Conservation (phyloP, 495 filamentous ascomycete genomes). For the Cercophora samala region DNA sequence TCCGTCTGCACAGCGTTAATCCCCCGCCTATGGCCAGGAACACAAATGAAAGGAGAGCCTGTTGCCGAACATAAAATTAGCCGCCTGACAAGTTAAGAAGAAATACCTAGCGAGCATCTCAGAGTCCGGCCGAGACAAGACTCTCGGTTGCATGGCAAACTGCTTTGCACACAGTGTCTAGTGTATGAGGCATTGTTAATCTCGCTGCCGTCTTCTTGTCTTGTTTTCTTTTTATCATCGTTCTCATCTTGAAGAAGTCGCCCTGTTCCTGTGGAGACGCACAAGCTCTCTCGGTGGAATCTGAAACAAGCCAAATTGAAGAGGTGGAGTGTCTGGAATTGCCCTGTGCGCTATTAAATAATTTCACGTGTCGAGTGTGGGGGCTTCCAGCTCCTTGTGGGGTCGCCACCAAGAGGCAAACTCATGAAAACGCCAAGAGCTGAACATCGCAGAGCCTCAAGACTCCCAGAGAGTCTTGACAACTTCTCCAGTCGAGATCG, state of each 20-base stretch:
- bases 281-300: conserved; percentile 8
- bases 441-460: conserved; percentile 23
- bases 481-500: not conserved
- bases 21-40: too few species aligned
- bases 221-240: not conserved
- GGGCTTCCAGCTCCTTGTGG: conserved; percentile 1
- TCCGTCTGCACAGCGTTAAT: conserved; percentile 11
- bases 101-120: not conserved
- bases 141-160: not conserved
- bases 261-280: conserved; percentile 5
- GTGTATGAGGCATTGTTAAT: too few species aligned
- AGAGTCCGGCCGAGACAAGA: not conserved
- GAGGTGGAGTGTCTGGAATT: conserved; percentile 3
- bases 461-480: not conserved
- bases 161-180: not conserved
- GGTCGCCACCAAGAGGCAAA: not conserved
- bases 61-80: conserved; percentile 8
- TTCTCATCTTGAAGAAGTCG: not conserved
- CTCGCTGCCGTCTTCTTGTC: conserved; percentile 12
- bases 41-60: not conserved
- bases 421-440: conserved; percentile 18
- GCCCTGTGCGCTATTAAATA: conserved; percentile 16
- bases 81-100: too few species aligned
- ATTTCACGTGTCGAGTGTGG: conserved; percentile 19
- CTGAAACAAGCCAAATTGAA: conserved; percentile 21